Evolutionary conservation across 106 monocot genomes (phyloP).

Genomic region (Acanthochlamys bracteata): DNA sequence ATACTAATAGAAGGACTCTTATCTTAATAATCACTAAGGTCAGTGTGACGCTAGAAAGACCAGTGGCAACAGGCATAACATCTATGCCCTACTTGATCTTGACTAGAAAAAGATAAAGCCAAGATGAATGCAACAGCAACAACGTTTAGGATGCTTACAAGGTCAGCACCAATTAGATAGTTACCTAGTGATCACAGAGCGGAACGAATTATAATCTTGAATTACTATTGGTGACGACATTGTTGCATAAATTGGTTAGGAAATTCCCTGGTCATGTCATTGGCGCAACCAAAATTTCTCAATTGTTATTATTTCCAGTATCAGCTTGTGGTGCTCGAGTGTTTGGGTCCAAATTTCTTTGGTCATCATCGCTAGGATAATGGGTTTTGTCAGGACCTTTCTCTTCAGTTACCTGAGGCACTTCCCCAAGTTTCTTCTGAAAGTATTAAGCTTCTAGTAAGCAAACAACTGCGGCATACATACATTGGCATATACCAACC

Average conservation of each 20-base stretch:
- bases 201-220: conserved; percentile 3
- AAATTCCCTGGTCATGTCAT: neutral
- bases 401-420: conserved; percentile 26
- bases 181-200: conserved; percentile 5
- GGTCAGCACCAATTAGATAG: neutral
- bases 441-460: neutral
- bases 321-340: conserved; percentile 12
- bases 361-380: conserved; percentile 15
- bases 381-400: conserved; percentile 27
- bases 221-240: neutral
- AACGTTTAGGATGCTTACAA: neutral
- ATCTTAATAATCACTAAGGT: neutral
- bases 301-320: conserved; percentile 7
- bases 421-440: conserved; percentile 51
- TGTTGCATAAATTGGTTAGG: neutral
- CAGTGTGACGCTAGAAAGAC: neutral
- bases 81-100: conserved; percentile 2
- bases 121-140: neutral
- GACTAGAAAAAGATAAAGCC: conserved; percentile 11
- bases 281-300: conserved; percentile 3
- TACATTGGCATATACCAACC: neutral
- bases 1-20: neutral
- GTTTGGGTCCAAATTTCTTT: conserved; percentile 18
- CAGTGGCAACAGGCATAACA: neutral
- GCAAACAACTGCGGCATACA: neutral